Evolutionary conservation across 441 rosid genomes (phyloP).

Genomic region (Euphorbia celastroides): DNA sequence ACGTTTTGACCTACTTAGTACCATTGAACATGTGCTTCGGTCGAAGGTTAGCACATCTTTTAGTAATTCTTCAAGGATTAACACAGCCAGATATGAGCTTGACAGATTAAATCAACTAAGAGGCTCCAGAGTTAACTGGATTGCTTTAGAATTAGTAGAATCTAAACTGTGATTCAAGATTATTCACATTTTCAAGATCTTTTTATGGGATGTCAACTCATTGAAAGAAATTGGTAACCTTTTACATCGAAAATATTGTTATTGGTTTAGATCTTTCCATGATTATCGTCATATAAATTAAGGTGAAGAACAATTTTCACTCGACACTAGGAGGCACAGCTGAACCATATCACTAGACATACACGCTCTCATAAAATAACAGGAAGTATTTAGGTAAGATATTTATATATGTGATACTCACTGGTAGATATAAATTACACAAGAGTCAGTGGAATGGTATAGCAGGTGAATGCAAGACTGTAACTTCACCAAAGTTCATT

Average conservation of each 20-base stretch:
- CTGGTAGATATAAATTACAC: background rate
- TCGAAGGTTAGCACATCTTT: background rate
- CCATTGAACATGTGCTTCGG: background rate
- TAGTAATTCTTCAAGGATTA: background rate
- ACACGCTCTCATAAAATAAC: background rate
- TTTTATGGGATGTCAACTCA: background rate
- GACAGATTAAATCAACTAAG: background rate
- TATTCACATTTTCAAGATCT: background rate
- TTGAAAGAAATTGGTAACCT: background rate
- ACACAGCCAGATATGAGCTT: background rate
- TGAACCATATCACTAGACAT: background rate
- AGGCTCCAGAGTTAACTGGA: background rate
- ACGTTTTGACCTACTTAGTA: too few relatives aligned
- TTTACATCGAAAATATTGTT: background rate
- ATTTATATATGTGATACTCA: background rate
- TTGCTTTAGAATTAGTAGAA: background rate
- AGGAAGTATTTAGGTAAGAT: background rate
- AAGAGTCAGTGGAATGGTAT: background rate
- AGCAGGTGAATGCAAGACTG: background rate
- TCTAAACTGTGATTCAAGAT: background rate
- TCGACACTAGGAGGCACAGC: background rate
- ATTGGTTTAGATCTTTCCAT: background rate
- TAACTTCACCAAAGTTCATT: background rate
- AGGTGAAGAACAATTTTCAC: background rate
- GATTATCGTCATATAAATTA: background rate